Evolutionary conservation across 164 flowering plant species (phyloP), one percentile per base, ranked within the genome.

Genomic region (Tetrastigma voinierianum): DNA sequence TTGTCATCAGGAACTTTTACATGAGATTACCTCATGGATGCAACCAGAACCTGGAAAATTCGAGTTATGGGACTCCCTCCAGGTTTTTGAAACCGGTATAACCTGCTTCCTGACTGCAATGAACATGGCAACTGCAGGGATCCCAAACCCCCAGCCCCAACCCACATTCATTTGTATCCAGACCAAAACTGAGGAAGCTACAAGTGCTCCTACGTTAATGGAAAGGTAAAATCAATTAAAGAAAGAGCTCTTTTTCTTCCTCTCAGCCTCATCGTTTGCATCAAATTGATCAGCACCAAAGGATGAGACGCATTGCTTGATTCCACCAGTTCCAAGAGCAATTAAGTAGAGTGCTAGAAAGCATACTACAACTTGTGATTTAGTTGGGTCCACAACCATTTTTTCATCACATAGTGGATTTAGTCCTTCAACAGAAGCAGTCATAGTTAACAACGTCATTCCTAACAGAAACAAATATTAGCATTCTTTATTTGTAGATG

Each of bases 221-320:
- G 79, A 75, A 19, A 79, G 51, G 59, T 79, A 76, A 69, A 75
- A 79, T 79, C 82, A 79, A 20, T 79, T 79, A 19, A 79, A 78
- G 61, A 78, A 78, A 13, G 82, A 78, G 18, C 78, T 70, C 65
- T 78, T 78, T 68, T 67, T 79, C 25, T 61, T 68, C 72, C 32
- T 71, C 66, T 79, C 82, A 40, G 19, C 6, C 6, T 73, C 77
- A 40, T 79, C 78, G 9, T 59, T 65, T 40, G 70, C 79, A 55
- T 79, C 82, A 52, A 79, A 79, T 51, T 79, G 82, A 49, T 79
- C 82, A 2, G 82, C 82, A 19, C 82, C 82, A 64, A 79, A 79
- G 57, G 82, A 68, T 20, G 82, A 79, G 11, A 79, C 82, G 51
- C 82, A 79, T 0, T 80, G 82, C 69, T 79, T 79, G 46, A 79